Evolutionary conservation across 2,329 filamentous ascomycete species (phyloP), one percentile per base, ranked within the genome.

Genomic region (Didymosphaeria variabile): DNA sequence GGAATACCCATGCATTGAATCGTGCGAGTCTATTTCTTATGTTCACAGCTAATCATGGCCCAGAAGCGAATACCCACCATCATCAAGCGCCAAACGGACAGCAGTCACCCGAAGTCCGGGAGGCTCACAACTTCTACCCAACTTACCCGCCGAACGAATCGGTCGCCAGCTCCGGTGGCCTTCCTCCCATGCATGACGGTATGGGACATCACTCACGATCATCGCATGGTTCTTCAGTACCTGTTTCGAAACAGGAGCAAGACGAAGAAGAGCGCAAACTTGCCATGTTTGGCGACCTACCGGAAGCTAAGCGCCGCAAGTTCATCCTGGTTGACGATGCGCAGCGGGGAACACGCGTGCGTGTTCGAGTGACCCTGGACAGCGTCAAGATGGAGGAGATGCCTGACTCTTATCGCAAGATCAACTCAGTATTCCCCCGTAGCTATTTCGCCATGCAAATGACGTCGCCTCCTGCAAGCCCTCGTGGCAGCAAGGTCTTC

Each of bases 291-390:
- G 92, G 93, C 52, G 91, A 95, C 67, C 86, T 97, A 55, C 93
- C 94, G 1, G 93, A 95, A 72, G 89, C 90, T 55, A 97, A 97
- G 82, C 92, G 93, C 73, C 91, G 94, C 75, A 98, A 97, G 79
- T 98, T 98, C 79, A 97, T 98, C 69, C 87, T 98, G 10, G 93
- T 98, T 31, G 94, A 97, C 67, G 94, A 98, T 77, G 89, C 88
- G 55, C 91, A 93, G 57, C 73, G 74, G 19, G 91, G 90, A 55
- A 90, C 88, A 54, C 88, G 93, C 45, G 89, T 97, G 1, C 90
- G 94, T 17, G 94, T 98, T 49, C 91, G 94, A 63, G 94, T 97
- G 55, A 95, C 91, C 65, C 88, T 99, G n/a, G 93, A 97, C 74
- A 89, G 90, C 47, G 93, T 97, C 69, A 91, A 97, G 76, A 96